Percentiles rank a stretch among this genome's conserved stretches.
These are phyloP conservation scores for Penicillium sp. DNA, from an alignment of 2,329 filamentous ascomycete genomes.

Conservation along the genomic window DNA sequence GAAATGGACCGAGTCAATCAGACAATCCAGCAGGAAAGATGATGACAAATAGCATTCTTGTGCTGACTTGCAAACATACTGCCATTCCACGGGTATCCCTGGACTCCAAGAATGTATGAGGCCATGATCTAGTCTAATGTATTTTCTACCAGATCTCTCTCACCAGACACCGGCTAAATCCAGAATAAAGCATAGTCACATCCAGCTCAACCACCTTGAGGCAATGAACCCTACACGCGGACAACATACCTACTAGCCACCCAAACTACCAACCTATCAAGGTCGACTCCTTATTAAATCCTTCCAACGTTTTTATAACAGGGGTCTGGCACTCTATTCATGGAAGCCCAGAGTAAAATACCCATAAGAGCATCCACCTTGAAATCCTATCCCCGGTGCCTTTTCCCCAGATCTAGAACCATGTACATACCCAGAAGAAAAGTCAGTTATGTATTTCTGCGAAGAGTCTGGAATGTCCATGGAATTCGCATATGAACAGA, in stretches of 20 bases:
- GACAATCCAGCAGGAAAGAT: too few species aligned
- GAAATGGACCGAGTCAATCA: not conserved
- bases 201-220: not conserved
- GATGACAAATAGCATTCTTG: not conserved
- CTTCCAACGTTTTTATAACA: too few species aligned
- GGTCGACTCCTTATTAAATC: not conserved
- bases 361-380: not conserved
- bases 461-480: not conserved
- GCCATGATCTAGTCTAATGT: not conserved
- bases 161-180: not conserved
- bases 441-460: not conserved
- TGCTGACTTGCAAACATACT: not conserved
- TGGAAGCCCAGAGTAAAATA: not conserved
- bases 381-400: not conserved
- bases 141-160: not conserved
- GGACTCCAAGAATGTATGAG: not conserved
- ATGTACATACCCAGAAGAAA: not conserved
- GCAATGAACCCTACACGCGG: not conserved
- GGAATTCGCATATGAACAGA: not conserved
- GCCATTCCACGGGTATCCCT: not conserved
- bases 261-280: not conserved
- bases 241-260: not conserved
- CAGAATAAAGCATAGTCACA: not conserved
- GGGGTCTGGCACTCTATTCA: not conserved
- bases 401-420: not conserved